These are phyloP conservation scores for Cylindrodendrum hubeiense DNA, from an alignment of 2,329 filamentous ascomycete genomes.

Conservation along the genomic window DNA sequence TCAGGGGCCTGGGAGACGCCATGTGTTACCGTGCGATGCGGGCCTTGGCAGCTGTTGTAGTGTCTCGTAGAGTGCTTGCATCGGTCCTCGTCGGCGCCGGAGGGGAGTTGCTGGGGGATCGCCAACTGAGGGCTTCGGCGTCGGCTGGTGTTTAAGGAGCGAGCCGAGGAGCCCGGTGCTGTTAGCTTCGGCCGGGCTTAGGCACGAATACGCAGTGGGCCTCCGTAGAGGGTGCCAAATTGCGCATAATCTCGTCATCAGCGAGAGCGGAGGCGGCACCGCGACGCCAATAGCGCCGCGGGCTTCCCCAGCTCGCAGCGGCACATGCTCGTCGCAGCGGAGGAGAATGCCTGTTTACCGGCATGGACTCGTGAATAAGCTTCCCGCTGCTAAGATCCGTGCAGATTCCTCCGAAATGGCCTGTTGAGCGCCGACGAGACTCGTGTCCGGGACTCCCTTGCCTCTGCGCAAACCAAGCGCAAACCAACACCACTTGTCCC, in stretches of 20 bases:
- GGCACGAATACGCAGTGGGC: not conserved
- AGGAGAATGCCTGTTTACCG: no score
- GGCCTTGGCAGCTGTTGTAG: not conserved
- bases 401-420: no score
- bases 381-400: no score
- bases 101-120: not conserved
- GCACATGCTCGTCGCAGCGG: not conserved
- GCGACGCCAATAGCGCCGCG: not conserved
- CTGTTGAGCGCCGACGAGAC: no score
- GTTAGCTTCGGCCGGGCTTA: slow-evolving; percentile 10
- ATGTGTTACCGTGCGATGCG: no score
- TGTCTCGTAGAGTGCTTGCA: not conserved
- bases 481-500: not conserved
- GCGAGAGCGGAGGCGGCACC: not conserved
- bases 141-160: slow-evolving; percentile 8
- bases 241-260: slow-evolving; percentile 14
- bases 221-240: not conserved
- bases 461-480: not conserved
- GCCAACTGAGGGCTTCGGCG: slow-evolving; percentile 2
- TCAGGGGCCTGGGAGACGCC: no score
- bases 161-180: slow-evolving; percentile 9
- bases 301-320: no score
- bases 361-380: no score
- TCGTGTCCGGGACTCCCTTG: not conserved
- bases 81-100: slow-evolving; percentile 23